phyloP scores from a whole-genome alignment of 345 rosid genomes.

The Pistacia integerrima region DNA sequence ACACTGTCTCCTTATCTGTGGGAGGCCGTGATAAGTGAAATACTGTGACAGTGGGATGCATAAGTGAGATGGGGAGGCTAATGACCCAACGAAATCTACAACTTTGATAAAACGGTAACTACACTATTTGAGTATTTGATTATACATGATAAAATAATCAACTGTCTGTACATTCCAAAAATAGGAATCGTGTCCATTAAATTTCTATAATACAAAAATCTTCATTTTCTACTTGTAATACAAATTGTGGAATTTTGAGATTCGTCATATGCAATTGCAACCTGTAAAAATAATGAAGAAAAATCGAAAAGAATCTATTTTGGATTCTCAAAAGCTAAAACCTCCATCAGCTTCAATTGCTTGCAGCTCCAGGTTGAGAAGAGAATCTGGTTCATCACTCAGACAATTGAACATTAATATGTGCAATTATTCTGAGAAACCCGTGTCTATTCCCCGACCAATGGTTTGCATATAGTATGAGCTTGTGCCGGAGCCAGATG shows the following conservation, averaged over 20 bases:
- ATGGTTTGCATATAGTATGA: background rate
- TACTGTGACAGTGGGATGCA: too few species aligned
- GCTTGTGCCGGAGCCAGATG: slow-evolving; percentile 20
- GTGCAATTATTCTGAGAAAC: background rate
- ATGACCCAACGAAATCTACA: background rate
- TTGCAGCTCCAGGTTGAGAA: background rate
- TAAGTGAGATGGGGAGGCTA: background rate
- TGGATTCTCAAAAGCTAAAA: too few species aligned
- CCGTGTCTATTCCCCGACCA: slow-evolving; percentile 7
- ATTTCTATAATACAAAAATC: slow-evolving; percentile 4
- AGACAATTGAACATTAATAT: too few species aligned
- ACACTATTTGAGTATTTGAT: background rate
- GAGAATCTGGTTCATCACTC: background rate
- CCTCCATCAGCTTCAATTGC: too few species aligned
- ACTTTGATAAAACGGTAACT: background rate
- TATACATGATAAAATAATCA: background rate
- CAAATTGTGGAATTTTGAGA: slow-evolving; percentile 9
- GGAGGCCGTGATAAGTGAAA: too few species aligned
- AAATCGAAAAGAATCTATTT: background rate
- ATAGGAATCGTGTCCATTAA: background rate
- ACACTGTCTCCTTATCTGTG: too few species aligned
- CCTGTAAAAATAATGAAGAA: background rate
- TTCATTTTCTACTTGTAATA: slow-evolving; percentile 2
- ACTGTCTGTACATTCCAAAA: slow-evolving; percentile 5
- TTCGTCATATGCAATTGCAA: slow-evolving; percentile 15